Conservation (phyloP, 768 basidiomycete genomes). For the Naganishia vishniacii region DNA sequence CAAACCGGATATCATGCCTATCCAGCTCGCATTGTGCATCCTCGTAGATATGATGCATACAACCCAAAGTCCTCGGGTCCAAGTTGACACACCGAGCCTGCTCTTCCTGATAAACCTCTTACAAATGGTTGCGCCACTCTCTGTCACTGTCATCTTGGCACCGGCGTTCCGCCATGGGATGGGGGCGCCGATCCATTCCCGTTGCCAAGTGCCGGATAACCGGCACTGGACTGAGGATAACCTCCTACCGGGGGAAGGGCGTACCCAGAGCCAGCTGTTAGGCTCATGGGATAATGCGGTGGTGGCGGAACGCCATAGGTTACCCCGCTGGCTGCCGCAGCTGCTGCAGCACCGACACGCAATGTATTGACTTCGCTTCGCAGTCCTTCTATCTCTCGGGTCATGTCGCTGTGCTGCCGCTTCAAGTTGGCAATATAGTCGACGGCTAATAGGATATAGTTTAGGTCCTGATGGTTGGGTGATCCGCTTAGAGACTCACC, state of each 20-base stretch:
- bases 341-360: slow-evolving; percentile 29
- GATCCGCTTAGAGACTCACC: slow-evolving; percentile 56
- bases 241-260: slow-evolving; percentile 16
- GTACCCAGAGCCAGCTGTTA: slow-evolving; percentile 10
- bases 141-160: not conserved
- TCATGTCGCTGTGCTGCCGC: slow-evolving; percentile 68
- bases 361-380: slow-evolving; percentile 64
- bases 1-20: no score
- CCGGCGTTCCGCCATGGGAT: slow-evolving; percentile 6
- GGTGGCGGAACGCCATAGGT: slow-evolving; percentile 23
- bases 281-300: slow-evolving; percentile 16
- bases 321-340: slow-evolving; percentile 21
- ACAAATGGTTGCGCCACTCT: no score
- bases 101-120: no score
- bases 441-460: slow-evolving; percentile 58
- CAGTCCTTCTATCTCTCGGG: slow-evolving; percentile 69
- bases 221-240: not conserved
- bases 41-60: no score
- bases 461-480: not conserved
- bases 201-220: not conserved
- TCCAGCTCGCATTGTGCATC: no score
- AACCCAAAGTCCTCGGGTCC: no score
- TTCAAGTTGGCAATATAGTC: slow-evolving; percentile 80
- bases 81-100: no score
- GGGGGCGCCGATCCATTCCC: not conserved